Base-by-base conservation (phyloP, 371 early-diverging fungal species). In the Actinomortierella ambigua region DNA sequence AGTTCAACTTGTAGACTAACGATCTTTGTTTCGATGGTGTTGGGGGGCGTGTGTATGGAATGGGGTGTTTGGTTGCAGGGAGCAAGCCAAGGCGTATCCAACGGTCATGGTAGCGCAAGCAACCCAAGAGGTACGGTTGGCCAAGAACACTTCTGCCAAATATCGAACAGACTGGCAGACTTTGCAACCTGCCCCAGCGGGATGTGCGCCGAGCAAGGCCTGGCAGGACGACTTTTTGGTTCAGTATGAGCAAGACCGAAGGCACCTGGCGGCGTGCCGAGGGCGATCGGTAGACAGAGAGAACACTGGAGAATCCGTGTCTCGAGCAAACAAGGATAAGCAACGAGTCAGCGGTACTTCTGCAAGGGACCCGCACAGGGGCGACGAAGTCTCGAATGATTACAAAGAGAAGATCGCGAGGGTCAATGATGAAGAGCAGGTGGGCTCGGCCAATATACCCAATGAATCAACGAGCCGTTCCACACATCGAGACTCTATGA, bases 121-220 rank as follows among this genome's bases (percentile, higher is more conserved):
- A 1, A 34, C 55, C 2, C 14, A 66, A 13, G 53, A 57, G 26
- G 42, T 62, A 13, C 73, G 65, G 0, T 54, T 66, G 1, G 67
- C 59, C 28, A 65, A 59, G 57, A 71, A 71, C 41, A 71, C 73
- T 1, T 71, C 73, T 13, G 43, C 34, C 22, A 65, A 63, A 27
- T 71, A 71, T 49, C 50, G 53, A 43, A 59, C 66, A 3, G 63
- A 65, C 47, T 71, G 73, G 73, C 53, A 63, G 34, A 62, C 73
- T 0, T 71, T 66, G 44, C 47, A 43, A 14, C 66, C 73, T 8
- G 73, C 73, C 0, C 73, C 73, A 26, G 63, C 61, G 15, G 73
- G 73, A 2, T 71, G 73, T 24, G 56, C 63, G 0, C 73, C 73
- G 2, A 55, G 63, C 5, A 15, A 20, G 49, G 66, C 61, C 18